phyloP scores from a whole-genome alignment of 345 rosid genomes.

The Ricinus communis region DNA sequence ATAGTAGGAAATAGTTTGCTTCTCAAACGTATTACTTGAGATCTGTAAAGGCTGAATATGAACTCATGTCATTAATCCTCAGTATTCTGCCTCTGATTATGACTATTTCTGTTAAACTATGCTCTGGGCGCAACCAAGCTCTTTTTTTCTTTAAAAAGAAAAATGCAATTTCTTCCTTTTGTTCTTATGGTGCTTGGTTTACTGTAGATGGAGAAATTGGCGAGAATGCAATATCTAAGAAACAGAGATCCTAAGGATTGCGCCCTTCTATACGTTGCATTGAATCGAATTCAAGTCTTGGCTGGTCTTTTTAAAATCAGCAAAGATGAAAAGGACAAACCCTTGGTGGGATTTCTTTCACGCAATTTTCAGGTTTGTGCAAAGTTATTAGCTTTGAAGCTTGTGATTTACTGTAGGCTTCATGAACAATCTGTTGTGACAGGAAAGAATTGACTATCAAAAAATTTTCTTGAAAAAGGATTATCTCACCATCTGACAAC shows the following conservation, averaged over 20 bases:
- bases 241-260: constrained; percentile 88
- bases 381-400: constrained; percentile 5
- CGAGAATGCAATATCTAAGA: constrained; percentile 73
- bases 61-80: not conserved
- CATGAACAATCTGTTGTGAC: constrained; percentile 3
- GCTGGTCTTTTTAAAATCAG: constrained; percentile 91
- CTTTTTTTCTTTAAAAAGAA: not conserved
- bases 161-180: not conserved
- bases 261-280: constrained; percentile 77
- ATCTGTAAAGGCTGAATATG: not conserved
- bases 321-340: constrained; percentile 86
- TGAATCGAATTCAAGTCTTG: constrained; percentile 88
- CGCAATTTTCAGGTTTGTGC: constrained; percentile 86
- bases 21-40: not conserved
- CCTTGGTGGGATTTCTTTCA: constrained; percentile 83
- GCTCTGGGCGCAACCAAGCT: not conserved
- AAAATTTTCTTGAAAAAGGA: not conserved
- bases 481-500: not conserved
- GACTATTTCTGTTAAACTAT: not conserved
- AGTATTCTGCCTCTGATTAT: not conserved
- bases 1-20: too few species aligned
- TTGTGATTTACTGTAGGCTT: constrained; percentile 10
- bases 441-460: not conserved
- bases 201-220: constrained; percentile 83
- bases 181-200: constrained; percentile 22